Conservation (phyloP, 768 basidiomycete species). For the Dioszegia crocea region DNA sequence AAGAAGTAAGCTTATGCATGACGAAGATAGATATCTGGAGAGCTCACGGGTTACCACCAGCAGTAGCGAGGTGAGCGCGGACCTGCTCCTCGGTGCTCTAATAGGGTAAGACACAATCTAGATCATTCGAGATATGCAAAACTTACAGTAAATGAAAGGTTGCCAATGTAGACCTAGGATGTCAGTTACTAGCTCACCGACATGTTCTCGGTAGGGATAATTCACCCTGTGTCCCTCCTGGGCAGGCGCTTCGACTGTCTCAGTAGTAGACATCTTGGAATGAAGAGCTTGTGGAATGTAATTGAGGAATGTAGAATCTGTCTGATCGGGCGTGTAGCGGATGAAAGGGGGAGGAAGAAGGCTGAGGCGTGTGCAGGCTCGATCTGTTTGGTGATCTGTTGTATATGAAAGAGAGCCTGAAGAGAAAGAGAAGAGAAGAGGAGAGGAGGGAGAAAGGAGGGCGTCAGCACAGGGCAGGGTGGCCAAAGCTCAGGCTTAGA, state of each 20-base stretch:
- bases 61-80: conserved; percentile 31
- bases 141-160: conserved; percentile 42
- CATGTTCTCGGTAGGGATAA: not conserved
- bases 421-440: conserved; percentile 10
- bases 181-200: not conserved
- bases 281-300: not conserved
- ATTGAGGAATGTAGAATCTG: not conserved
- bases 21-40: not conserved
- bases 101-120: not conserved
- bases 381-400: not conserved
- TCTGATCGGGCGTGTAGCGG: not conserved
- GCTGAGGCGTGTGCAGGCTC: not conserved
- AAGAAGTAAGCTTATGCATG: not conserved
- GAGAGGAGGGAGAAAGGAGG: not conserved
- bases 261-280: conserved; percentile 9
- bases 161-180: conserved; percentile 46
- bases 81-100: conserved; percentile 43
- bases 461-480: conserved; percentile 2
- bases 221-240: conserved; percentile 11
- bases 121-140: not conserved
- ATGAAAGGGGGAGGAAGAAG: not conserved
- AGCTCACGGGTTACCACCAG: conserved; percentile 43
- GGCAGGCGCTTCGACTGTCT: not conserved
- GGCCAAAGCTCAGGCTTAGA: not conserved
- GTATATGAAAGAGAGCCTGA: conserved; percentile 7